phyloP scores from a whole-genome alignment of 129 eudicot species.

The Ambrosia trifida region DNA sequence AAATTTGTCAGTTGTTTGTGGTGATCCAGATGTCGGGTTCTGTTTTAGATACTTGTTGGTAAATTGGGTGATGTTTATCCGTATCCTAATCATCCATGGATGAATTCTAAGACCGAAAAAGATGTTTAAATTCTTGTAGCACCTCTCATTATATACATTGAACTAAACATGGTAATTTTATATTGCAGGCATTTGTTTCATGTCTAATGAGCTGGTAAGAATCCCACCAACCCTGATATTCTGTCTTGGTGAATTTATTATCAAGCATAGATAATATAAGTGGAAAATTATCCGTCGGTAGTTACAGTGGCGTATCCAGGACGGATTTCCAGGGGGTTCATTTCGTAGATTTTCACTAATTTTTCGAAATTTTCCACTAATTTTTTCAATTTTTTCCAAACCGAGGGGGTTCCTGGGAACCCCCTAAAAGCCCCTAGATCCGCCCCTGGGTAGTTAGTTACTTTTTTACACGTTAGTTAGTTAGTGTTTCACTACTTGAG shows the following conservation, averaged over 20 bases:
- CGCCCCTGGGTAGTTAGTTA: background rate
- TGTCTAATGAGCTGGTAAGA: conserved; percentile 94
- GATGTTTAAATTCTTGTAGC: background rate
- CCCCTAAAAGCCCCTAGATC: no score
- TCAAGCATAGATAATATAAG: background rate
- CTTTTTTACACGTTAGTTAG: background rate
- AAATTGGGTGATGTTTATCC: background rate
- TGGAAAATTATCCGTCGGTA: conserved; percentile 1
- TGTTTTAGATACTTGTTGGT: background rate
- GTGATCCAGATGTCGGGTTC: background rate
- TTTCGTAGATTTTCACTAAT: no score
- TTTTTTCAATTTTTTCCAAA: no score
- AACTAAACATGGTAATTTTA: conserved; percentile 7
- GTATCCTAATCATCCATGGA: background rate
- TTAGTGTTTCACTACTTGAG: background rate
- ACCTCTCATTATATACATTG: background rate
- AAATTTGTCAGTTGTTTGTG: background rate
- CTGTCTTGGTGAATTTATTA: background rate
- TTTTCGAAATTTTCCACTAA: no score
- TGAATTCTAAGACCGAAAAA: background rate
- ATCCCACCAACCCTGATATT: conserved; percentile 5
- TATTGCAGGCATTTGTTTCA: conserved; percentile 89
- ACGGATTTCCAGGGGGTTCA: no score
- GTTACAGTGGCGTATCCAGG: no score
- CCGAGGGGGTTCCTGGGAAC: no score